Evolutionary conservation across 1,139 yeast genomes (phyloP).

Genomic region (Magnusiomyces magnusii): DNA sequence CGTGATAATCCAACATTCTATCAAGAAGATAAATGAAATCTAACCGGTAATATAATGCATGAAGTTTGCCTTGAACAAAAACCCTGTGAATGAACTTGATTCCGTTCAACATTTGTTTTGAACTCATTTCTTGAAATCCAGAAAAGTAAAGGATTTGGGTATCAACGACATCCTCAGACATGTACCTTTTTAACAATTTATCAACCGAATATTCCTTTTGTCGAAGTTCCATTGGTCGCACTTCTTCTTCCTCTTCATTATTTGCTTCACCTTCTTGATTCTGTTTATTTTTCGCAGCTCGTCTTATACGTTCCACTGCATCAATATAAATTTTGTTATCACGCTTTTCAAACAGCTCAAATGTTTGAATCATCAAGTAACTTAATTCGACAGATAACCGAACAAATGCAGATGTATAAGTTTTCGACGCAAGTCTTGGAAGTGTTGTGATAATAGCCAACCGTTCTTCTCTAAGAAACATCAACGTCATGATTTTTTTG

Average conservation of each 20-base stretch:
- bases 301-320: slow-evolving; percentile 37
- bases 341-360: slow-evolving; percentile 62
- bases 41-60: slow-evolving; percentile 56
- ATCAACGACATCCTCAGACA: slow-evolving; percentile 39
- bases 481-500: slow-evolving; percentile 44
- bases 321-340: slow-evolving; percentile 46
- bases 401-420: slow-evolving; percentile 53
- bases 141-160: slow-evolving; percentile 46
- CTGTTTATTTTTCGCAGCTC: slow-evolving; percentile 25
- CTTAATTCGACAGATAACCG: slow-evolving; percentile 58
- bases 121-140: slow-evolving; percentile 55
- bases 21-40: slow-evolving; percentile 62
- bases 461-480: slow-evolving; percentile 61
- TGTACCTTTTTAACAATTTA: slow-evolving; percentile 35
- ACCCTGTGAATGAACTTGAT: slow-evolving; percentile 66
- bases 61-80: slow-evolving; percentile 56
- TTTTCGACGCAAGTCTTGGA: slow-evolving; percentile 59
- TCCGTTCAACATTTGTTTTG: slow-evolving; percentile 54
- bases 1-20: slow-evolving; percentile 33
- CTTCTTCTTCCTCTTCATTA: slow-evolving; percentile 39
- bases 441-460: slow-evolving; percentile 50
- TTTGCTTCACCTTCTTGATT: slow-evolving; percentile 39
- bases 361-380: slow-evolving; percentile 55
- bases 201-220: slow-evolving; percentile 43
- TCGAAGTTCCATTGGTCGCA: slow-evolving; percentile 30